Base-by-base conservation (phyloP, 305 asterid genomes). In the Stenogyne calaminthoides region DNA sequence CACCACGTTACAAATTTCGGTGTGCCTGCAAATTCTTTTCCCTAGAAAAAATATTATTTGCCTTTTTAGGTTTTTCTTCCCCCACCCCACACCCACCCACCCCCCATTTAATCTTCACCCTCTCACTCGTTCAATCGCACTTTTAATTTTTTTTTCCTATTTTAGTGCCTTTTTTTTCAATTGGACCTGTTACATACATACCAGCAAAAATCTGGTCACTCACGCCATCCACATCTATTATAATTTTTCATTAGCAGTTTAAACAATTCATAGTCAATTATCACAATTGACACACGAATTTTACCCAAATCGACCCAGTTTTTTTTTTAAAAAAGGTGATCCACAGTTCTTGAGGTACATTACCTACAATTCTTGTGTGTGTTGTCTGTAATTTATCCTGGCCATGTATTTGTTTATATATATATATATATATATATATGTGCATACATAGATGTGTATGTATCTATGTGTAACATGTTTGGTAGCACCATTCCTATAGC, bases 321-420 rank as follows among this genome's bases (percentile, higher is more conserved):
- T n/a, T n/a, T n/a, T n/a, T n/a, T n/a, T 55, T 75, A 72, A 57
- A n/a, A n/a, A 64, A 73, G 82, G 76, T 80, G 85, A 80, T 83
- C 85, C 76, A 80, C 81, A 76, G 79, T 82, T 82, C 67, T 56
- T 73, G 18, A 85, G 89, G 89, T 85, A 83, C 83, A 83, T 75
- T 82, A 69, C 78, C 79, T 29, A 44, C 81, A 74, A 76, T 73
- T 71, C 56, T 7, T 20, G 55, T 77, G 56, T 22, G 42, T 77
- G 36, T 54, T 65, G 14, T 78, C 76, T 77, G 77, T 75, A 60
- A 77, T 63, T 75, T 76, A 22, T 61, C 46, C 40, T 32, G 6
- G 56, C 40, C 64, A 18, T 73, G 67, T 22, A 51, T 39, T 54
- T 64, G 20, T 54, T 56, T 64, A 27, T 64, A 67, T 65, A 69